Evolutionary conservation across 306 rosid genomes (phyloP), one percentile per base, ranked within the genome.

Genomic region (Dalbergia oliveri): DNA sequence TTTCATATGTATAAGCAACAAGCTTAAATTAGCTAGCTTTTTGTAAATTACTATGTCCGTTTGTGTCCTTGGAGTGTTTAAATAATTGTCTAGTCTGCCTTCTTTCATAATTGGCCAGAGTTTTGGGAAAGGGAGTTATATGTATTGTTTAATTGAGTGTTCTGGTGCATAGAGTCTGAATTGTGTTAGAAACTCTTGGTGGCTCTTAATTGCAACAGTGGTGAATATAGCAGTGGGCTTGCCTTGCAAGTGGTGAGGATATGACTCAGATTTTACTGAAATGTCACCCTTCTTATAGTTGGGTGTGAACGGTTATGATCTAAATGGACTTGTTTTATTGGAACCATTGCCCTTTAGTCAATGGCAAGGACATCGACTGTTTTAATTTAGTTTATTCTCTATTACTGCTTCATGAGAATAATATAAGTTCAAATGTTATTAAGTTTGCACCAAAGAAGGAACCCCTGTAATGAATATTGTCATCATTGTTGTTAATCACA

Each of bases 1-100:
- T 72, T 84, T 78, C 71, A 79, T 60, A 64, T 1, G 21, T 26
- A 43, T 23, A 26, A 54, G 49, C 74, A 78, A 75, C 60, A 69
- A 75, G 9, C 65, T 44, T 51, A 73, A 21, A 33, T 41, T 45
- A 60, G 13, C 70, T 54, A 35, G 5, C 58, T 45, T 75, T 62
- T 23, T 62, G 63, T 58, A 45, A 15, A 9, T 51, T 64, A 37
- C 41, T 18, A 54, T 49, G 60, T 53, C 66, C 16, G 4, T 37
- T 72, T 8, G 31, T 44, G 54, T 72, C 49, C 51, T 65, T 1
- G 43, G 47, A 66, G 73, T 72, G 50, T 62, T 78, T 41, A 47
- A 21, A 75, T 11, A 73, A 51, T 74, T 70, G 53, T 26, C 58
- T 16, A 15, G 76, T 59, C 19, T 58, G 41, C 50, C 23, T 70